Conservation (phyloP, 768 basidiomycete genomes). For the Mycena indigotica region DNA sequence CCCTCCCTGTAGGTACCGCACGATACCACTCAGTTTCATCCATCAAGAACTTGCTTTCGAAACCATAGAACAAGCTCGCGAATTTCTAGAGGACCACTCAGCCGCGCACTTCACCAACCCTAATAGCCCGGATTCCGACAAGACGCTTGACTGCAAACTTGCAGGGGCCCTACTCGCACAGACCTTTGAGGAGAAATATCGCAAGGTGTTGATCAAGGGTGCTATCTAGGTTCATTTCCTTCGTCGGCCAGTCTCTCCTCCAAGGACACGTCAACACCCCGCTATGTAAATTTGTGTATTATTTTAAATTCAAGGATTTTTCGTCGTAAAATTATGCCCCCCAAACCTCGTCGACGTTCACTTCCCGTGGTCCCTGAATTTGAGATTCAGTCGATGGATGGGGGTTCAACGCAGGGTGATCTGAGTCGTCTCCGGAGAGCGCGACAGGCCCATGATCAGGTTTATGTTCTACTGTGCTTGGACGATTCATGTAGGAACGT, state of each 20-base stretch:
- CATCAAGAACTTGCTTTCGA: conserved; percentile 87
- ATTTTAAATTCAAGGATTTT: too few species aligned
- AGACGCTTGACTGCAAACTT: conserved; percentile 71
- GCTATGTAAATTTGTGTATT: background rate
- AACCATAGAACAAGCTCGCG: conserved; percentile 54
- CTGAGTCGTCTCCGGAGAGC: conserved; percentile 30
- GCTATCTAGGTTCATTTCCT: conserved; percentile 57
- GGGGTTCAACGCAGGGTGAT: conserved; percentile 26
- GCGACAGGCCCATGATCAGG: conserved; percentile 21
- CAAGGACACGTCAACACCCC: background rate
- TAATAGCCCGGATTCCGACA: conserved; percentile 59
- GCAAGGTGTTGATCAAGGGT: conserved; percentile 88
- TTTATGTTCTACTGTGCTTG: background rate
- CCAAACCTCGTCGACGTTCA: conserved; percentile 46
- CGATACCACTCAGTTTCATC: conserved; percentile 76
- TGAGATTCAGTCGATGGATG: conserved; percentile 20
- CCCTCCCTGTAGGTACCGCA: conserved; percentile 68
- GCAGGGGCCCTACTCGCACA: conserved; percentile 58
- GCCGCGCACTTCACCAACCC: conserved; percentile 70
- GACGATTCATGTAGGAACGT: conserved; percentile 36
- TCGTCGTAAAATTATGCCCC: too few species aligned
- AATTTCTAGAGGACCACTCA: conserved; percentile 72
- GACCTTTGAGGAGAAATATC: conserved; percentile 78
- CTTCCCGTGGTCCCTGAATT: conserved; percentile 39
- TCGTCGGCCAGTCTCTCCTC: background rate